Evolutionary conservation across 148 eudicot species (phyloP).

Genomic region (Rhododendron molle): DNA sequence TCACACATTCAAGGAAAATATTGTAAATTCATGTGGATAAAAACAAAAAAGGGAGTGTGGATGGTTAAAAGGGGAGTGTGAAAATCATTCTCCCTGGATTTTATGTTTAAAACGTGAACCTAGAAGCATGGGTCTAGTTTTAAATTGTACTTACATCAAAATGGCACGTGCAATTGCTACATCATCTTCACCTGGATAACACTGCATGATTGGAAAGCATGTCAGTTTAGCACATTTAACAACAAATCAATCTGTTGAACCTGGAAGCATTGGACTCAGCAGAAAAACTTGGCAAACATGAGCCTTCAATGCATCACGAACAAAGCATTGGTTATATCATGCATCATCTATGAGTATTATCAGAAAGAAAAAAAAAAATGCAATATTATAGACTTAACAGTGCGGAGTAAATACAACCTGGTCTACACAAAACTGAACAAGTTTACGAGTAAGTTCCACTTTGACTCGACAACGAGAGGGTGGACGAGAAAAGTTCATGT

Average conservation of each 20-base stretch:
- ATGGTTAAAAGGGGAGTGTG: no score
- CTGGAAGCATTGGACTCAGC: not conserved
- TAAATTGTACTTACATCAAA: conserved; percentile 51
- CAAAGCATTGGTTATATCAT: not conserved
- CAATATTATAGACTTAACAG: not conserved
- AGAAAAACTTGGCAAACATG: not conserved
- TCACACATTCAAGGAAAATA: no score
- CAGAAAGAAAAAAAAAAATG: not conserved
- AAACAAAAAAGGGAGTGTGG: no score
- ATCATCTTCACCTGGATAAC: conserved; percentile 97
- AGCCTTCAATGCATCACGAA: not conserved
- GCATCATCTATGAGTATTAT: not conserved
- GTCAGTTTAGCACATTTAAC: not conserved
- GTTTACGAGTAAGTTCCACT: not conserved
- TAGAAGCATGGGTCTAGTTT: not conserved
- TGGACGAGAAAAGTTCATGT: conserved; percentile 2
- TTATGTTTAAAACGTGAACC: not conserved
- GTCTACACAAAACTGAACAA: not conserved
- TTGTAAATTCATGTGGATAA: no score
- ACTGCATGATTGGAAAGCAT: conserved; percentile 45
- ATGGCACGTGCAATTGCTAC: conserved; percentile 85
- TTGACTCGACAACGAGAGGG: conserved; percentile 4
- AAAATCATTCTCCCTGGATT: not conserved
- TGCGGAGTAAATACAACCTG: not conserved
- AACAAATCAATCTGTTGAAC: not conserved